These are phyloP conservation scores for Cordyceps cateniannulata DNA, from an alignment of 2,329 filamentous ascomycete genomes.

Conservation along the genomic window DNA sequence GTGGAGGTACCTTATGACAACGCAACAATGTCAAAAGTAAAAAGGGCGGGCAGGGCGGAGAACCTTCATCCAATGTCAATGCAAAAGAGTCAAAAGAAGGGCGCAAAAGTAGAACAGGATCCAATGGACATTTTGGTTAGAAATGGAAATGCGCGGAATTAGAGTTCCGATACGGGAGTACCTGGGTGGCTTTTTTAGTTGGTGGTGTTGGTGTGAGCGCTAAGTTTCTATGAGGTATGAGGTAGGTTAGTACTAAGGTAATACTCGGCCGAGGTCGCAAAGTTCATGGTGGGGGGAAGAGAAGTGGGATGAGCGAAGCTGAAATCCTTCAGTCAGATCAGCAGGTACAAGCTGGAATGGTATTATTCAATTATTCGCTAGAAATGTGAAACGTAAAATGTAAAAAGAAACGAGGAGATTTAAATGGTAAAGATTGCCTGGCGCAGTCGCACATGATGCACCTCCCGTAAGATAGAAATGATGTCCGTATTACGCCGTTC, in stretches of 20 bases:
- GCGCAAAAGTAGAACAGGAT: neutral
- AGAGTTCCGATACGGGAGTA: neutral
- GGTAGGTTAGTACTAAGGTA: too few relatives aligned
- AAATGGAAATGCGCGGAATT: neutral
- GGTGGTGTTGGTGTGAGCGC: neutral
- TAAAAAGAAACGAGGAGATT: neutral
- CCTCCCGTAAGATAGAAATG: neutral
- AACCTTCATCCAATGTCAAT: neutral
- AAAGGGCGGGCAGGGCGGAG: neutral
- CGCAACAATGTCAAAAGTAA: neutral
- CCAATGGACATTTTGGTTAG: neutral
- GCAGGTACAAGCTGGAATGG: neutral
- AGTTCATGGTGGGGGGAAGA: neutral
- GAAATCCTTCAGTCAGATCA: neutral
- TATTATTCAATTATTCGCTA: neutral
- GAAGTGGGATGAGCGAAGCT: neutral
- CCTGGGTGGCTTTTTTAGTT: neutral
- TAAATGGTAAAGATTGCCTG: neutral
- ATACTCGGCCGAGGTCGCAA: neutral
- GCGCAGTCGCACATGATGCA: neutral
- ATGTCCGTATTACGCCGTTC: slow-evolving; percentile 1
- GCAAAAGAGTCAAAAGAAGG: neutral
- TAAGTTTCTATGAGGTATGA: neutral
- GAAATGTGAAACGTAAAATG: neutral
- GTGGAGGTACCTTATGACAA: neutral